phyloP scores from a whole-genome alignment of 1,284 basidiomycete genomes.

The Lentinus polychrous region DNA sequence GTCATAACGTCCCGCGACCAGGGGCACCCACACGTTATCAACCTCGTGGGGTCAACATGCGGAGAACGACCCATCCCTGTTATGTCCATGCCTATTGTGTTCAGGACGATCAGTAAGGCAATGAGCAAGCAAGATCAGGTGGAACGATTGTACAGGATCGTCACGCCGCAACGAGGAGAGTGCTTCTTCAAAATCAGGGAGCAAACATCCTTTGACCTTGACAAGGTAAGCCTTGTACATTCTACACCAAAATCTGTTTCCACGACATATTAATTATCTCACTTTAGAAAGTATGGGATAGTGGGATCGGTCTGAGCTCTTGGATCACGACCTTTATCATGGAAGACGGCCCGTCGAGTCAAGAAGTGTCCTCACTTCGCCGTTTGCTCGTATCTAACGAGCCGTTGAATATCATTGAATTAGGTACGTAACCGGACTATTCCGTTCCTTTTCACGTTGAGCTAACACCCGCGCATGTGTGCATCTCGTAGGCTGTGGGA shows the following conservation, averaged over 20 bases:
- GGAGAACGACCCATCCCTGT: conserved; percentile 49
- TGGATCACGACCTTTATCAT: conserved; percentile 42
- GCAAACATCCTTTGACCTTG: conserved; percentile 81
- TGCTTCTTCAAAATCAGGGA: conserved; percentile 52
- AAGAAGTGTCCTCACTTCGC: too few species aligned
- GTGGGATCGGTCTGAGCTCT: conserved; percentile 72
- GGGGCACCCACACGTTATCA: conserved; percentile 22
- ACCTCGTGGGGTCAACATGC: conserved; percentile 23
- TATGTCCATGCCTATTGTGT: conserved; percentile 57
- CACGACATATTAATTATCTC: conserved; percentile 13
- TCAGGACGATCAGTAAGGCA: conserved; percentile 27
- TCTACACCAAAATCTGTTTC: background rate
- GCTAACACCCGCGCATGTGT: background rate
- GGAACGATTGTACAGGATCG: conserved; percentile 48
- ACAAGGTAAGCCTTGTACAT: conserved; percentile 54
- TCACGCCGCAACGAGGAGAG: conserved; percentile 15
- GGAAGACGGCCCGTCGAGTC: background rate
- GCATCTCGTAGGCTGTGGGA: conserved; percentile 59
- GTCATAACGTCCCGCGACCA: conserved; percentile 38
- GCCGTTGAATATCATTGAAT: conserved; percentile 43
- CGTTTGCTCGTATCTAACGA: background rate
- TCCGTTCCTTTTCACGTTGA: background rate
- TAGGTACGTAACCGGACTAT: conserved; percentile 45
- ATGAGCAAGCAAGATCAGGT: conserved; percentile 66
- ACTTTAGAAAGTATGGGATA: conserved; percentile 87